A percentile compares a stretch with the other conserved stretches of the same genome.
Conservation (phyloP, 2,329 filamentous ascomycete species). For the Penicillium sclerotigenum region DNA sequence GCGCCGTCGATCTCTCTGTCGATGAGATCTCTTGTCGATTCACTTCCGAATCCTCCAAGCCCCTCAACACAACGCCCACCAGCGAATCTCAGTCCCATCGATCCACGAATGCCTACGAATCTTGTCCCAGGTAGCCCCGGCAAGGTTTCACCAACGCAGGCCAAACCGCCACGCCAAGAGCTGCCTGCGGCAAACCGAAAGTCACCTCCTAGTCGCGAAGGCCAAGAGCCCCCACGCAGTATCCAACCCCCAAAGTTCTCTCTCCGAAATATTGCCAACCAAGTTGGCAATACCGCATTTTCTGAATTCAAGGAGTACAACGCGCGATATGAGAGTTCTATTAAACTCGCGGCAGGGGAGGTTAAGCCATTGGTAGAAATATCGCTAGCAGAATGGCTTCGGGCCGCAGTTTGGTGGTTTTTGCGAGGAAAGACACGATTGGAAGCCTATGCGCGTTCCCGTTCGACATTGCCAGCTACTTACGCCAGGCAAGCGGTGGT, state of each 20-base stretch:
- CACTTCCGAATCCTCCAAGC: conserved; percentile 28
- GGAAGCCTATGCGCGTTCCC: conserved; percentile 67
- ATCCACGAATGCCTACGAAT: conserved; percentile 24
- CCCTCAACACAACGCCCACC: conserved; percentile 16
- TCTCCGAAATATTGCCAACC: conserved; percentile 37
- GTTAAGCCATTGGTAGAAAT: conserved; percentile 63
- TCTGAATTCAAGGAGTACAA: conserved; percentile 68
- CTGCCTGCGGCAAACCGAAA: conserved; percentile 14
- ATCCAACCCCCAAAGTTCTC: conserved; percentile 33
- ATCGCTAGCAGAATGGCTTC: conserved; percentile 64
- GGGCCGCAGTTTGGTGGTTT: conserved; percentile 86
- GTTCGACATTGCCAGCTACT: conserved; percentile 44
- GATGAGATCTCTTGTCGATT: conserved; percentile 24
- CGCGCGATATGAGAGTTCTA: conserved; percentile 70
- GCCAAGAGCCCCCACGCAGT: conserved; percentile 17
- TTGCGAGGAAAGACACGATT: conserved; percentile 73
- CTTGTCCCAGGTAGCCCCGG: conserved; percentile 23
- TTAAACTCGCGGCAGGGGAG: conserved; percentile 73
- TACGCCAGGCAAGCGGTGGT: conserved; percentile 71
- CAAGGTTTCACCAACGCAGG: conserved; percentile 10
- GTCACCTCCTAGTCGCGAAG: conserved; percentile 10
- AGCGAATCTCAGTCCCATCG: conserved; percentile 24
- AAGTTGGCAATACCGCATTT: conserved; percentile 64
- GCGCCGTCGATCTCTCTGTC: conserved; percentile 19
- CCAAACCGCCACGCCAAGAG: conserved; percentile 9